A percentile compares a stretch with the other conserved stretches of the same genome.
Evolutionary conservation across 2,329 filamentous ascomycete genomes (phyloP).

Genomic region (Monosporascus cannonballus): DNA sequence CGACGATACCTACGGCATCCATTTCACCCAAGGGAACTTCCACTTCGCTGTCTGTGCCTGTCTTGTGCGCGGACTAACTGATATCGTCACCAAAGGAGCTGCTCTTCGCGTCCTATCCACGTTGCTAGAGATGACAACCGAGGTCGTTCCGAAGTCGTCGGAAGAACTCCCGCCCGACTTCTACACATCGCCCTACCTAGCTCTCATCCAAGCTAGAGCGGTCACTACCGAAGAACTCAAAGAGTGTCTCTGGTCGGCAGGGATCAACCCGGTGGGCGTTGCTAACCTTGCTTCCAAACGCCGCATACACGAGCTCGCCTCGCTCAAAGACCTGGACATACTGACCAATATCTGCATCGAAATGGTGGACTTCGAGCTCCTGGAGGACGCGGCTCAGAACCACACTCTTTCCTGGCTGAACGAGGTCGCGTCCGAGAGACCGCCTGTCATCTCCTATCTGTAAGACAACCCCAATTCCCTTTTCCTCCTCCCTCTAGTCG

Average conservation of each 20-base stretch:
- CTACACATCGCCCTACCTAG: slow-evolving; percentile 50
- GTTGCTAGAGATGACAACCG: slow-evolving; percentile 50
- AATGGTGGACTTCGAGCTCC: slow-evolving; percentile 59
- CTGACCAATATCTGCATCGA: slow-evolving; percentile 58
- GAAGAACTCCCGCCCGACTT: slow-evolving; percentile 25
- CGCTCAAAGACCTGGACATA: slow-evolving; percentile 54
- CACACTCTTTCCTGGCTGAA: slow-evolving; percentile 55
- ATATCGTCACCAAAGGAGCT: slow-evolving; percentile 52
- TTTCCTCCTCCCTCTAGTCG: no score
- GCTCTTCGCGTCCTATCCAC: slow-evolving; percentile 56
- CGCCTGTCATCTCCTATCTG: slow-evolving; percentile 52
- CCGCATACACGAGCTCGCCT: slow-evolving; percentile 35
- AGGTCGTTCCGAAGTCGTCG: slow-evolving; percentile 27
- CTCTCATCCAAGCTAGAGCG: slow-evolving; percentile 52
- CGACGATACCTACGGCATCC: slow-evolving; percentile 60
- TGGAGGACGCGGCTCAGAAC: slow-evolving; percentile 57
- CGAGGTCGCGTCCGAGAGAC: slow-evolving; percentile 46
- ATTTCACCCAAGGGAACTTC: slow-evolving; percentile 59
- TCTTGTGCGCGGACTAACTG: slow-evolving; percentile 57
- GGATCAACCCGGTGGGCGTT: slow-evolving; percentile 40
- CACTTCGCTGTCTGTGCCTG: slow-evolving; percentile 62
- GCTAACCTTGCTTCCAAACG: slow-evolving; percentile 34
- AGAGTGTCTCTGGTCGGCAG: slow-evolving; percentile 56
- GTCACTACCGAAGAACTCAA: slow-evolving; percentile 53
- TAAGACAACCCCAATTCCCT: slow-evolving; percentile 29